A percentile compares a stretch with the other conserved stretches of the same genome.
Evolutionary conservation across 1,139 yeast genomes (phyloP).

Genomic region (Blastobotrys niveus): DNA sequence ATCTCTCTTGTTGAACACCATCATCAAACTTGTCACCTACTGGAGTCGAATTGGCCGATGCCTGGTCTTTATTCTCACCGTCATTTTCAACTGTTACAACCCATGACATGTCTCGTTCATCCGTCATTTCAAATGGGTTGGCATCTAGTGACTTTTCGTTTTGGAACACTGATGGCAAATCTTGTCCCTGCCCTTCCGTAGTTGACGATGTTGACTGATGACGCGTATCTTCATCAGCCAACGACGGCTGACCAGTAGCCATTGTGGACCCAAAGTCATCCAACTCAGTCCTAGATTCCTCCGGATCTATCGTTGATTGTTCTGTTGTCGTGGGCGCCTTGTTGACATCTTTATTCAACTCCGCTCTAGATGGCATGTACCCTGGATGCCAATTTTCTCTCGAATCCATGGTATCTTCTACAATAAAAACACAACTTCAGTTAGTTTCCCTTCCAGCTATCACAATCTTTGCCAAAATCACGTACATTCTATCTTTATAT

Average conservation of each 20-base stretch:
- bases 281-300: not conserved
- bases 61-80: not conserved
- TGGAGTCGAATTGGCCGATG: not conserved
- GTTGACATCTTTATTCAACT: not conserved
- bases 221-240: not conserved
- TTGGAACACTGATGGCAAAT: conserved; percentile 1
- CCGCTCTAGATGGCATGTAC: conserved; percentile 17
- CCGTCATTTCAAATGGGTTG: conserved; percentile 17
- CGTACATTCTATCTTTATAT: too few relatives aligned
- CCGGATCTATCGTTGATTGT: not conserved
- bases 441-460: too few relatives aligned
- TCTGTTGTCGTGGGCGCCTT: not conserved
- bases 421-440: too few relatives aligned
- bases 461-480: too few relatives aligned
- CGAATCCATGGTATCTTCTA: too few relatives aligned
- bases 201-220: too few relatives aligned
- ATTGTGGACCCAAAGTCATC: not conserved
- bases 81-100: conserved; percentile 3
- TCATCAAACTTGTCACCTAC: too few relatives aligned
- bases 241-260: conserved; percentile 1
- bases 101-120: conserved; percentile 12
- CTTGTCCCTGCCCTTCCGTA: conserved; percentile 1
- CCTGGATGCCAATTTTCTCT: conserved; percentile 20
- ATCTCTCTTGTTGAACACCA: too few relatives aligned
- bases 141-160: conserved; percentile 6